Base-by-base conservation (phyloP, 2,329 filamentous ascomycete genomes). In the Aulographum hederae region DNA sequence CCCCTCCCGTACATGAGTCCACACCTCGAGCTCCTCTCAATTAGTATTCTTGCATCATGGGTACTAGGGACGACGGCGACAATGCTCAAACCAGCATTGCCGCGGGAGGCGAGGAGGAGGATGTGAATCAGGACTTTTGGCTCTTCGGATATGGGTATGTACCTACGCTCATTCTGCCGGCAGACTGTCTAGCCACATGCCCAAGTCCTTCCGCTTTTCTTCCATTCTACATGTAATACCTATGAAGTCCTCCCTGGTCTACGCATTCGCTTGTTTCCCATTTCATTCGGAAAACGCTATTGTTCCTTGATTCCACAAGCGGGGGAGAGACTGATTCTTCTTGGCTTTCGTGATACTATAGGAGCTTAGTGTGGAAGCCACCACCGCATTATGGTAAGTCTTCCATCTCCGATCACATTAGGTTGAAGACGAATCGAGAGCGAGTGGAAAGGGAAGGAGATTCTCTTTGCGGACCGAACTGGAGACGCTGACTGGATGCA, bases 291-390 rank as follows among this genome's bases (percentile, higher is more conserved):
- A n/a, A n/a, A n/a, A n/a, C n/a, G 11, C 17, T n/a, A 11, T 13
- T 15, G n/a, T 26, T 32, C 17, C 6, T 30, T 12, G 8, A 4
- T 8, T 31, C 18, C 4, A 34, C 6, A 26, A 15, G 30, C 18
- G 3, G 12, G n/a, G 30, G 28, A 32, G 28, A 19, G 29, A 29
- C n/a, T 27, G 18, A 31, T 19, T n/a, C n/a, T n/a, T n/a, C 18
- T 26, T n/a, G 6, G 31, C 21, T 33, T 39, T 44, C 15, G 39
- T 30, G 23, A 37, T 19, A 6, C 13, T 23, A 25, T 39, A 89
- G 86, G 58, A 93, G 84, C 52, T 59, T 98, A 51, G 94, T 98
- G 45, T 98, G 85, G 85, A 98, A 95, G 54, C 86, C 89, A 34
- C 89, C 89, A 38, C 89, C 89, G 42, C 80, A 93, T 51, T 94